These are phyloP conservation scores for Ganoderma sp. DNA, from an alignment of 1,284 basidiomycete species.

Conservation along the genomic window DNA sequence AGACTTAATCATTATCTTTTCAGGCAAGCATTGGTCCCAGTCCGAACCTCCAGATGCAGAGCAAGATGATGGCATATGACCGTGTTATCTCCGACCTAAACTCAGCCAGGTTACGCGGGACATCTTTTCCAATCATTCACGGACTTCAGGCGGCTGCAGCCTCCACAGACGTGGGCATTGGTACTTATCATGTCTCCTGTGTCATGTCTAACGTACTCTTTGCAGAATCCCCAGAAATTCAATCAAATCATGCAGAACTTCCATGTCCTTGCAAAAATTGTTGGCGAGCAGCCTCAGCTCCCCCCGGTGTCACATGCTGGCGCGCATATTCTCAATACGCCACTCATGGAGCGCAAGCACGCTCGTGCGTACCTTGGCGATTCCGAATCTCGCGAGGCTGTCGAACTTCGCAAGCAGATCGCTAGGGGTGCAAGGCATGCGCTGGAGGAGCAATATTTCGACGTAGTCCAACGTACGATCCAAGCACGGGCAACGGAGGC, in stretches of 20 bases:
- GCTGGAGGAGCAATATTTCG: conserved; percentile 86
- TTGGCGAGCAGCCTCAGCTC: conserved; percentile 67
- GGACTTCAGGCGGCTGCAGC: conserved; percentile 69
- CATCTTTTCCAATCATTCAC: conserved; percentile 78
- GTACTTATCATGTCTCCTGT: neutral
- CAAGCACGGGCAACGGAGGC: conserved; percentile 86
- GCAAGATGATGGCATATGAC: conserved; percentile 96
- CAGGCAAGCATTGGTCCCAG: conserved; percentile 60
- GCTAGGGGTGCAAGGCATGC: conserved; percentile 76
- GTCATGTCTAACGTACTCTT: neutral
- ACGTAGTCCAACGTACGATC: conserved; percentile 85
- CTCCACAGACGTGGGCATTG: conserved; percentile 58
- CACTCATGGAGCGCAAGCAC: conserved; percentile 74
- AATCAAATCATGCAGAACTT: conserved; percentile 72
- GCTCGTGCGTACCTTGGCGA: conserved; percentile 76
- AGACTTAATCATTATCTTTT: conserved; percentile 6
- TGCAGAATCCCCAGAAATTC: conserved; percentile 47
- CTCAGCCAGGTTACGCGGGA: conserved; percentile 70
- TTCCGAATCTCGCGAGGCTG: conserved; percentile 69
- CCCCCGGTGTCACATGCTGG: conserved; percentile 77
- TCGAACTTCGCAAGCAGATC: conserved; percentile 69
- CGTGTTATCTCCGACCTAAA: conserved; percentile 79
- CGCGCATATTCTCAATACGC: conserved; percentile 78
- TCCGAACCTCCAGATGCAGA: conserved; percentile 80
- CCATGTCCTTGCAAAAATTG: conserved; percentile 75